Evolutionary conservation across 176 grass and related monocot species (phyloP).

Genomic region (Bolboschoenus planiculmis): DNA sequence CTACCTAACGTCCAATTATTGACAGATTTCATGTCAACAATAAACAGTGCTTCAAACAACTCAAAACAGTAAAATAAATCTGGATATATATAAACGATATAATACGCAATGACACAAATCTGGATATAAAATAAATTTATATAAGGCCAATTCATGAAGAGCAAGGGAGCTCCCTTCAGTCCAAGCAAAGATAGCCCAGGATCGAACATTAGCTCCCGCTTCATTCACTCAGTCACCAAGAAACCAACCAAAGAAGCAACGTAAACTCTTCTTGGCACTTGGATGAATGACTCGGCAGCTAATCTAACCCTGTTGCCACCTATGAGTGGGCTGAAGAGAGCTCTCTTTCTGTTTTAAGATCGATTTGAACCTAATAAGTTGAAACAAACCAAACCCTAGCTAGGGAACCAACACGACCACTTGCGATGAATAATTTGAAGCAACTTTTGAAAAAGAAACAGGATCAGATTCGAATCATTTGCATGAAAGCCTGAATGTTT

Average conservation of each 20-base stretch:
- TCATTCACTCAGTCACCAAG: conserved; percentile 43
- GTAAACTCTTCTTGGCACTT: conserved; percentile 24
- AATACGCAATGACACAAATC: too few species aligned
- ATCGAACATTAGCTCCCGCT: conserved; percentile 37
- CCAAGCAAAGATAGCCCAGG: conserved; percentile 35
- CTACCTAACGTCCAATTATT: conserved; percentile 58
- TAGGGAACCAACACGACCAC: not conserved
- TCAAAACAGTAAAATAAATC: too few species aligned
- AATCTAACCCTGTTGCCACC: conserved; percentile 33
- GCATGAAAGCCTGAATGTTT: too few species aligned
- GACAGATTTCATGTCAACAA: too few species aligned
- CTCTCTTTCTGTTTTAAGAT: conserved; percentile 36
- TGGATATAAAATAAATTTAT: too few species aligned
- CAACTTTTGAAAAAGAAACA: too few species aligned
- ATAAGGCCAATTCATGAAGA: too few species aligned
- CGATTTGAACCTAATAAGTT: not conserved
- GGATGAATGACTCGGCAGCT: conserved; percentile 51
- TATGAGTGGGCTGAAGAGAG: conserved; percentile 47
- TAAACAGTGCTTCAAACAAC: too few species aligned
- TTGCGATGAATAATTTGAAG: too few species aligned
- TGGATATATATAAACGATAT: too few species aligned
- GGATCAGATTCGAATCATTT: too few species aligned
- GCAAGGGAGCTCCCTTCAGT: conserved; percentile 56
- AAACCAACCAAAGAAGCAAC: not conserved
- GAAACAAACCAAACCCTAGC: conserved; percentile 4